Evolutionary conservation across 805 yeast species (phyloP), one percentile per base, ranked within the genome.

Genomic region (Saccharomycopsis sp.): DNA sequence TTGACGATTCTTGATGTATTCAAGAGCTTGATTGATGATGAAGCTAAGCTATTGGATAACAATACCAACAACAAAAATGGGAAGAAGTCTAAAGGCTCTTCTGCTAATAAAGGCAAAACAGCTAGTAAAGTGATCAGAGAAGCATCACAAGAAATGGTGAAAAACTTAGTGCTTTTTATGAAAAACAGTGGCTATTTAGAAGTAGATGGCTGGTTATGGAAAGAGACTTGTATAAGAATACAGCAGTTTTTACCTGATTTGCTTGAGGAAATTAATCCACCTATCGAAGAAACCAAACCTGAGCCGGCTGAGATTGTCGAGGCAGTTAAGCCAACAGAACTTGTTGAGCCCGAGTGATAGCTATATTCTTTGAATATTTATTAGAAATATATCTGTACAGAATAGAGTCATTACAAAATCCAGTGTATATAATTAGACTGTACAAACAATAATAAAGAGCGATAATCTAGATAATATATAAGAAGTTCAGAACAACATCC

Each of bases 401-500:
- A n/a, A n/a, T n/a, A n/a, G n/a, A n/a, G n/a, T n/a, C n/a, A n/a
- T n/a, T n/a, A n/a, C n/a, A n/a, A n/a, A n/a, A n/a, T n/a, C n/a
- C n/a, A n/a, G n/a, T n/a, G n/a, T n/a, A n/a, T n/a, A n/a, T n/a
- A n/a, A n/a, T n/a, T n/a, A n/a, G n/a, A n/a, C n/a, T n/a, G n/a
- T n/a, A n/a, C n/a, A n/a, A n/a, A n/a, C n/a, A n/a, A n/a, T n/a
- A n/a, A n/a, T n/a, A n/a, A n/a, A n/a, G n/a, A n/a, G n/a, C n/a
- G n/a, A n/a, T n/a, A n/a, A n/a, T n/a, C n/a, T n/a, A n/a, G n/a
- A n/a, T n/a, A n/a, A n/a, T n/a, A n/a, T n/a, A n/a, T n/a, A n/a
- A n/a, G n/a, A n/a, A n/a, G n/a, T n/a, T n/a, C n/a, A 82, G 56
- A 82, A 69, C 55, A 84, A 68, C 92, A 93, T 86, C 97, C 98